Evolutionary conservation across 371 early-diverging fungal genomes (phyloP).

Genomic region (Lichtheimia corymbifera): DNA sequence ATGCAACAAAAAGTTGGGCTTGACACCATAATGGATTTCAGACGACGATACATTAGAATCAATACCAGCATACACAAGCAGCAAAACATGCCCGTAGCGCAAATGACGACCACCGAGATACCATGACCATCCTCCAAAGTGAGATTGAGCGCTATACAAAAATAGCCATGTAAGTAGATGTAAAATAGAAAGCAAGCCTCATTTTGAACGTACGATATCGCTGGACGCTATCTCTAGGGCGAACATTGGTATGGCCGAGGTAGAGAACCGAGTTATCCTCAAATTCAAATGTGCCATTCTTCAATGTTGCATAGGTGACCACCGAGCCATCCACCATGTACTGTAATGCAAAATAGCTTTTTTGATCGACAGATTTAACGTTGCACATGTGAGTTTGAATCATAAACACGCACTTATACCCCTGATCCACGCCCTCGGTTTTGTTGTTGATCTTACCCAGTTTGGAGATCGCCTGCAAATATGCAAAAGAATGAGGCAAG

Average conservation of each 20-base stretch:
- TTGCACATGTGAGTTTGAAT: background rate
- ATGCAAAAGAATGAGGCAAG: background rate
- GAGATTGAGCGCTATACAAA: constrained; percentile 30
- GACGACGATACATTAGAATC: constrained; percentile 24
- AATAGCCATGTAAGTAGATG: background rate
- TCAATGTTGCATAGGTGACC: constrained; percentile 27
- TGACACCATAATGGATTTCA: constrained; percentile 35
- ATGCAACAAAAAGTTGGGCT: constrained; percentile 45
- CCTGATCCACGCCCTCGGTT: background rate
- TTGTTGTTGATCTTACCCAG: constrained; percentile 16
- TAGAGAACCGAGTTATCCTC: constrained; percentile 23
- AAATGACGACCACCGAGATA: constrained; percentile 20
- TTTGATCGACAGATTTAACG: constrained; percentile 1
- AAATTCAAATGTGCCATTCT: constrained; percentile 22
- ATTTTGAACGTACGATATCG: constrained; percentile 11
- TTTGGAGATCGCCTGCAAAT: constrained; percentile 13
- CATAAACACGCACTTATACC: background rate
- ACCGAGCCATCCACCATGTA: constrained; percentile 26
- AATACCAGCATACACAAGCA: constrained; percentile 25
- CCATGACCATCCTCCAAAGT: constrained; percentile 13
- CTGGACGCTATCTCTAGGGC: constrained; percentile 27
- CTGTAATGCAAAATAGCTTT: constrained; percentile 25
- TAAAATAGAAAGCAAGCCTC: background rate
- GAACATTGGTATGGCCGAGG: constrained; percentile 25
- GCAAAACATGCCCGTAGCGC: constrained; percentile 18